Conservation (phyloP, 1,139 yeast genomes). For the Diutina rugosa region DNA sequence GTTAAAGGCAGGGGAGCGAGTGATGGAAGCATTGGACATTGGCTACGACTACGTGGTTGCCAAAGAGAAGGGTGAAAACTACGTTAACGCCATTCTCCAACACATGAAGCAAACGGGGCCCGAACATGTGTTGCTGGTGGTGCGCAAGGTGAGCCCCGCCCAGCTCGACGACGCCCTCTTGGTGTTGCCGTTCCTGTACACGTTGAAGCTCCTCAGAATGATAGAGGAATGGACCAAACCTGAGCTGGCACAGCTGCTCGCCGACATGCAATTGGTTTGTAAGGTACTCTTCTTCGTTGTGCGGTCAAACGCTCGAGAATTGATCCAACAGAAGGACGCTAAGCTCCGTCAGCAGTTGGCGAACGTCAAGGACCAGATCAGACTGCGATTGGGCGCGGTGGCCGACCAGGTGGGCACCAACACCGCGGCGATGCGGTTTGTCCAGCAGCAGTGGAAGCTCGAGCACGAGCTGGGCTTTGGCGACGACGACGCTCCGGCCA, state of each 20-base stretch:
- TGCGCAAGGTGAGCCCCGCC: conserved; percentile 60
- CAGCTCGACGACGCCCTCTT: conserved; percentile 87
- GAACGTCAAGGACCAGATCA: conserved; percentile 43
- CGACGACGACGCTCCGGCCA: conserved; percentile 29
- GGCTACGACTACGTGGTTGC: conserved; percentile 62
- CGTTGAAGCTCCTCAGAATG: conserved; percentile 55
- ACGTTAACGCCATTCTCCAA: conserved; percentile 47
- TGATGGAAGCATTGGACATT: conserved; percentile 85
- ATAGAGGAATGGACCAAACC: conserved; percentile 64
- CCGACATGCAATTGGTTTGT: conserved; percentile 52
- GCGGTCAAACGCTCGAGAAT: conserved; percentile 63
- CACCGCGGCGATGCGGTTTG: conserved; percentile 65
- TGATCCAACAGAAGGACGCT: conserved; percentile 53
- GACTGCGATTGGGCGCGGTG: conserved; percentile 38
- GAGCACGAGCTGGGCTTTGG: conserved; percentile 62
- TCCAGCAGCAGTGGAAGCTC: conserved; percentile 69
- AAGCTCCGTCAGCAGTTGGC: conserved; percentile 44
- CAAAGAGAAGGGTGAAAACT: conserved; percentile 30
- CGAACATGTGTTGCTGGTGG: conserved; percentile 61
- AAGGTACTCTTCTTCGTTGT: conserved; percentile 64
- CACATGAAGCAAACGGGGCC: conserved; percentile 66
- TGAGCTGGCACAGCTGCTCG: conserved; percentile 23
- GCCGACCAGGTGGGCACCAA: conserved; percentile 70
- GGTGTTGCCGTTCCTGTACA: conserved; percentile 82
- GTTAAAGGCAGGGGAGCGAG: conserved; percentile 84